Conservation (phyloP, 2,329 filamentous ascomycete genomes). For the Ophiostoma ips region DNA sequence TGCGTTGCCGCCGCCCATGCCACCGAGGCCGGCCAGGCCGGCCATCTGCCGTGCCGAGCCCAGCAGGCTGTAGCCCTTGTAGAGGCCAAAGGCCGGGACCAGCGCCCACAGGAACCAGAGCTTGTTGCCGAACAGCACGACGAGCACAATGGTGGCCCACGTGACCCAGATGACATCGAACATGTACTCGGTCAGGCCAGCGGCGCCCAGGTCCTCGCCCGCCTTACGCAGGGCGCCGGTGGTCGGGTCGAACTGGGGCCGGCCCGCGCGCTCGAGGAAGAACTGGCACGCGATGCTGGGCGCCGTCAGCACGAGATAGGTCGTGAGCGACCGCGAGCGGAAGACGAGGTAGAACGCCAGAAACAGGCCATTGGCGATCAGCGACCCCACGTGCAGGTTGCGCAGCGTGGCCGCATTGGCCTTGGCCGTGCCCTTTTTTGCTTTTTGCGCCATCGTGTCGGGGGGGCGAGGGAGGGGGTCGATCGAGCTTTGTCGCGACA, state of each 20-base stretch:
- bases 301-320: slow-evolving; percentile 58
- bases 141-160: slow-evolving; percentile 62
- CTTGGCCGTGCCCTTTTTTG: slow-evolving; percentile 54
- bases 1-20: slow-evolving; percentile 24
- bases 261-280: slow-evolving; percentile 70
- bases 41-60: slow-evolving; percentile 41
- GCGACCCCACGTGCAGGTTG: slow-evolving; percentile 66
- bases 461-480: background rate
- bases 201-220: slow-evolving; percentile 77
- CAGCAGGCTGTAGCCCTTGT: slow-evolving; percentile 39
- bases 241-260: slow-evolving; percentile 55
- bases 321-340: slow-evolving; percentile 46
- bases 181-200: slow-evolving; percentile 92
- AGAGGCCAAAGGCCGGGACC: slow-evolving; percentile 41
- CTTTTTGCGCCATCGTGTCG: slow-evolving; percentile 43
- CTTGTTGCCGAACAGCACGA: slow-evolving; percentile 67
- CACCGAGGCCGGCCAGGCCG: slow-evolving; percentile 23
- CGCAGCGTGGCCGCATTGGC: slow-evolving; percentile 66
- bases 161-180: slow-evolving; percentile 96
- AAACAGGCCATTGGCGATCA: slow-evolving; percentile 60
- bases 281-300: slow-evolving; percentile 72
- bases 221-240: slow-evolving; percentile 56
- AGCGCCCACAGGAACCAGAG: slow-evolving; percentile 44
- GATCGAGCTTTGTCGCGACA: background rate
- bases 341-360: slow-evolving; percentile 57